phyloP scores from a whole-genome alignment of 441 rosid species.

The Gossypium davidsonii region DNA sequence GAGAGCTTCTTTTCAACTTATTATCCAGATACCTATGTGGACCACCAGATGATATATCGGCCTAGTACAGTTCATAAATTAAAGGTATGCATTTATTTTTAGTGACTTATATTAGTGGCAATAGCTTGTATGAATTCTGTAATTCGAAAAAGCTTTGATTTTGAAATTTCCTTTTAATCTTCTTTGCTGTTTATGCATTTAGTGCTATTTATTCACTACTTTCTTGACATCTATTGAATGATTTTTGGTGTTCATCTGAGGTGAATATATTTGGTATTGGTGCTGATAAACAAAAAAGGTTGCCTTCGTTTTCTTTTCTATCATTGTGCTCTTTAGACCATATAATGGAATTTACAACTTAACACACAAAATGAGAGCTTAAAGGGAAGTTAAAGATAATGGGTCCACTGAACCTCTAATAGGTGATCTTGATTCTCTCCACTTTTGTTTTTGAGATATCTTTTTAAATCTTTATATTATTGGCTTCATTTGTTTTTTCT shows the following conservation, averaged over 20 bases:
- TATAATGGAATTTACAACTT: neutral
- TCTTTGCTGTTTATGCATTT: neutral
- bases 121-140: neutral
- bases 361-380: too few relatives aligned
- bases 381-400: too few relatives aligned
- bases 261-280: neutral
- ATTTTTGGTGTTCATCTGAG: neutral
- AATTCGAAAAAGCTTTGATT: neutral
- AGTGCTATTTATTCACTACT: neutral
- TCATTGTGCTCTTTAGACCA: neutral
- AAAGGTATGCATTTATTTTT: slow-evolving; percentile 46
- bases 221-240: neutral
- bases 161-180: neutral
- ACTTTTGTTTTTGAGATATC: neutral
- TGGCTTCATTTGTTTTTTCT: neutral
- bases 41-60: slow-evolving; percentile 78
- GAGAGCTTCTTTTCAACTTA: slow-evolving; percentile 57
- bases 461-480: neutral
- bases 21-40: slow-evolving; percentile 68
- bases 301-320: neutral
- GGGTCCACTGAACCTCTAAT: neutral
- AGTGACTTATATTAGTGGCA: neutral
- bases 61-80: slow-evolving; percentile 61
- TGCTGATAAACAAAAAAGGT: neutral
- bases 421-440: neutral